phyloP scores from a whole-genome alignment of 148 eudicot species.

The Spergularia marina region DNA sequence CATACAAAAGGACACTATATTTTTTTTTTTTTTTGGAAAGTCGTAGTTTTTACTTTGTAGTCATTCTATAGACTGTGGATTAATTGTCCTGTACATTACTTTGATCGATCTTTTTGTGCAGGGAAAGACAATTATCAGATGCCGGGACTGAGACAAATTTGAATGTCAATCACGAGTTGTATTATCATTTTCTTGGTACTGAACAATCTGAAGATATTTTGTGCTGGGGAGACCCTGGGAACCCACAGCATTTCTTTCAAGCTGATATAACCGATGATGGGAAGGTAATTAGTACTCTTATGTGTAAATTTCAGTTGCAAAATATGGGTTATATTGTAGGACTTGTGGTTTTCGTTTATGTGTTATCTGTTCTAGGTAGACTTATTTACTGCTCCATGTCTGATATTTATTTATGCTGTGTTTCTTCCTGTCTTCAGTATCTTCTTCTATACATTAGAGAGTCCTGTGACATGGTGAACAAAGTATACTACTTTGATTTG shows the following conservation, averaged over 20 bases:
- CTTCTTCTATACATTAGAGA: conserved; percentile 24
- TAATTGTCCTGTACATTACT: neutral
- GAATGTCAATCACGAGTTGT: conserved; percentile 73
- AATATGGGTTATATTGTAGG: neutral
- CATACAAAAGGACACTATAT: neutral
- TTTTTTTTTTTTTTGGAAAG: neutral
- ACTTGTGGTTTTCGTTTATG: neutral
- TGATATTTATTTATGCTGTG: neutral
- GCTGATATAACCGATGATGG: conserved; percentile 84
- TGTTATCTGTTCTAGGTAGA: neutral
- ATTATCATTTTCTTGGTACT: conserved; percentile 90
- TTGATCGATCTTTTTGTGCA: conserved; percentile 27
- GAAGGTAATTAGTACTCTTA: conserved; percentile 51
- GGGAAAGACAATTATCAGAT: conserved; percentile 69
- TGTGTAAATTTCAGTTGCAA: neutral
- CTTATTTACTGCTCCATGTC: neutral
- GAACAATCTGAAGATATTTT: conserved; percentile 90
- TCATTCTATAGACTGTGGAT: neutral
- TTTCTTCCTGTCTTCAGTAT: neutral
- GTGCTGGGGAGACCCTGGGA: conserved; percentile 88
- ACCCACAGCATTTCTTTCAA: conserved; percentile 57
- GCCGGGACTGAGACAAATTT: conserved; percentile 91
- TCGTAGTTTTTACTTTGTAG: neutral
- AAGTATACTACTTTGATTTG: conserved; percentile 74
- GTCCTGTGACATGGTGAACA: conserved; percentile 78